A percentile compares a stretch with the other conserved stretches of the same genome.
phyloP scores from a whole-genome alignment of 1,284 basidiomycete species.

The Thelephora terrestris region DNA sequence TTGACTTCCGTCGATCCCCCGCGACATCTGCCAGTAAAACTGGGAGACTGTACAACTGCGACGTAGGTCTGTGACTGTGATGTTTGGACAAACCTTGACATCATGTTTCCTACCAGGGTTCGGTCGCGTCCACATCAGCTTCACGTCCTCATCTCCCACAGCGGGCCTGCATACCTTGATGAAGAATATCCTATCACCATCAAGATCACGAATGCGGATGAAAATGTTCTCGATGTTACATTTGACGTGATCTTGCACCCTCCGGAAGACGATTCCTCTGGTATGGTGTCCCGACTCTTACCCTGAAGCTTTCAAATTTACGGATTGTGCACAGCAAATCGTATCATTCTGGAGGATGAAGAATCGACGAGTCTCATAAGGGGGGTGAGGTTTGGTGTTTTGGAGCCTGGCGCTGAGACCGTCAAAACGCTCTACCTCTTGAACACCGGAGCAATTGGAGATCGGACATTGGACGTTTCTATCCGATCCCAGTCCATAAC shows the following conservation, averaged over 20 bases:
- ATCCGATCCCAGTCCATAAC: conserved; percentile 43
- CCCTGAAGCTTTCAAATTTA: neutral
- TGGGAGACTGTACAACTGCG: conserved; percentile 38
- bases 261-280: conserved; percentile 57
- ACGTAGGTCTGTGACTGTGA: conserved; percentile 29
- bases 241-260: conserved; percentile 74
- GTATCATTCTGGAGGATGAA: conserved; percentile 49
- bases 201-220: conserved; percentile 59
- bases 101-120: conserved; percentile 34
- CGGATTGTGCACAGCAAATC: conserved; percentile 38
- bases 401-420: conserved; percentile 44
- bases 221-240: conserved; percentile 51
- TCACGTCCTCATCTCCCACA: conserved; percentile 43
- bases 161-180: conserved; percentile 62
- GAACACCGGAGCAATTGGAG: conserved; percentile 50
- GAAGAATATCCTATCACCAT: conserved; percentile 68
- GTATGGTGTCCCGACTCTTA: conserved; percentile 30
- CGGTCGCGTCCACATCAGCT: conserved; percentile 53
- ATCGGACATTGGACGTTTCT: conserved; percentile 66
- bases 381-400: conserved; percentile 51
- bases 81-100: conserved; percentile 2
- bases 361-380: conserved; percentile 64
- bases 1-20: conserved; percentile 39
- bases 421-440: conserved; percentile 51
- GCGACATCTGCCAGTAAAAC: conserved; percentile 40